These are phyloP conservation scores for Eutrema yunnanense DNA, from an alignment of 345 rosid genomes.

Conservation along the genomic window DNA sequence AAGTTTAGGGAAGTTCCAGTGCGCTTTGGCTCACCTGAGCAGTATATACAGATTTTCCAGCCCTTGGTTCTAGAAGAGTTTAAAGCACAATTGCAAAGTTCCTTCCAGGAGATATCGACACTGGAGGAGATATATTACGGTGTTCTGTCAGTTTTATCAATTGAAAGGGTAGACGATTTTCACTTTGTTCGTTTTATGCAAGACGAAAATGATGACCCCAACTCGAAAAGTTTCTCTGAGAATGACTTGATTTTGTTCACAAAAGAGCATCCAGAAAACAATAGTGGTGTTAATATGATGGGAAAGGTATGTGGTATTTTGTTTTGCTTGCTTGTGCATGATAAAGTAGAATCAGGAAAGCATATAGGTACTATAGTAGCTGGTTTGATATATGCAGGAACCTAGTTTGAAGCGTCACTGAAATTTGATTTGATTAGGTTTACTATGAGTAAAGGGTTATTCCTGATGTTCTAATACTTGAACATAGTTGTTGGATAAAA, in stretches of 20 bases:
- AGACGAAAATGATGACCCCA: constrained; percentile 54
- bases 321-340: not conserved
- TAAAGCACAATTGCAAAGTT: constrained; percentile 84
- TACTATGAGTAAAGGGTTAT: not conserved
- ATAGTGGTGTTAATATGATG: constrained; percentile 57
- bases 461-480: not conserved
- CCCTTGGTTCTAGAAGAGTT: constrained; percentile 96
- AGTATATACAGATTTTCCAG: constrained; percentile 73
- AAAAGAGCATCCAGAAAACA: constrained; percentile 59
- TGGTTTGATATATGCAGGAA: not conserved
- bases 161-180: constrained; percentile 94
- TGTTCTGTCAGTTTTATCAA: constrained; percentile 68
- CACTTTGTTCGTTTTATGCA: constrained; percentile 92
- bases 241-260: constrained; percentile 91
- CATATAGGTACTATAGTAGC: not conserved
- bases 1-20: constrained; percentile 80
- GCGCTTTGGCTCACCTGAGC: constrained; percentile 74
- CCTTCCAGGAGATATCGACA: constrained; percentile 77
- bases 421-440: not conserved
- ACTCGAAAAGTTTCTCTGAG: constrained; percentile 63
- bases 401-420: not conserved
- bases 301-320: constrained; percentile 65
- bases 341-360: constrained; percentile 5
- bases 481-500: not conserved
- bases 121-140: constrained; percentile 77